Percentiles rank a stretch among this genome's conserved stretches.
Evolutionary conservation across 1,284 basidiomycete species (phyloP).

Genomic region (Somion occarium): DNA sequence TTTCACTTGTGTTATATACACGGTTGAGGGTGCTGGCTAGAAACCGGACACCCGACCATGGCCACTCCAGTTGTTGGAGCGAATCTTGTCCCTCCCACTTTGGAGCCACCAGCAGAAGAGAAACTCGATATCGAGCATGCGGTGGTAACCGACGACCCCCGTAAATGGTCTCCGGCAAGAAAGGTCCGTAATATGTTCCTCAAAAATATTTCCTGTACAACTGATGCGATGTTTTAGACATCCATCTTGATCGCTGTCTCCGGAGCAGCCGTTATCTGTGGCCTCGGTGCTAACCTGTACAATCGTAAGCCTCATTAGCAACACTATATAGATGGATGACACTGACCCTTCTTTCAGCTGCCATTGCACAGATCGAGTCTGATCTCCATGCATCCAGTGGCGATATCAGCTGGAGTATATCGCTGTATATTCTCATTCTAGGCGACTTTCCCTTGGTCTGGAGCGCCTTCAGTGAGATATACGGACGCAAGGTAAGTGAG

Average conservation of each 20-base stretch:
- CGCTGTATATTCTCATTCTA: constrained; percentile 78
- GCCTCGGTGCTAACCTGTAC: constrained; percentile 65
- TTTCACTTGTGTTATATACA: background rate
- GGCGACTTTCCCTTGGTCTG: constrained; percentile 67
- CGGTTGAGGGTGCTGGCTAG: background rate
- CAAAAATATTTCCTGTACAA: background rate
- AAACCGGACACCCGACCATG: too few relatives aligned
- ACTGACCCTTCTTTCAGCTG: constrained; percentile 35
- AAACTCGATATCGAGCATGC: constrained; percentile 60
- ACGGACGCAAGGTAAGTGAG: constrained; percentile 70
- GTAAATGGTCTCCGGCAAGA: constrained; percentile 61
- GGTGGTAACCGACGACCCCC: constrained; percentile 72
- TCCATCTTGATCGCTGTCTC: constrained; percentile 53
- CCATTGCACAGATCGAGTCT: constrained; percentile 60
- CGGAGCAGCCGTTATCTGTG: constrained; percentile 61
- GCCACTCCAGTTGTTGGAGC: too few relatives aligned
- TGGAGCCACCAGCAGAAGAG: background rate
- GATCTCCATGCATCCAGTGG: constrained; percentile 62
- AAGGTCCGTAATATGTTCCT: constrained; percentile 43
- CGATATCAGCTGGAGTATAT: constrained; percentile 71
- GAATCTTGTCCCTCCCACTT: too few relatives aligned
- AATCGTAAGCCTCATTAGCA: constrained; percentile 45
- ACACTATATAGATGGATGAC: background rate
- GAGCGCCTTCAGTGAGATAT: constrained; percentile 73
- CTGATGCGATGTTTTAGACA: constrained; percentile 32